Conservation (phyloP, 1,284 basidiomycete species). For the Cystobasidiaceae sp. region DNA sequence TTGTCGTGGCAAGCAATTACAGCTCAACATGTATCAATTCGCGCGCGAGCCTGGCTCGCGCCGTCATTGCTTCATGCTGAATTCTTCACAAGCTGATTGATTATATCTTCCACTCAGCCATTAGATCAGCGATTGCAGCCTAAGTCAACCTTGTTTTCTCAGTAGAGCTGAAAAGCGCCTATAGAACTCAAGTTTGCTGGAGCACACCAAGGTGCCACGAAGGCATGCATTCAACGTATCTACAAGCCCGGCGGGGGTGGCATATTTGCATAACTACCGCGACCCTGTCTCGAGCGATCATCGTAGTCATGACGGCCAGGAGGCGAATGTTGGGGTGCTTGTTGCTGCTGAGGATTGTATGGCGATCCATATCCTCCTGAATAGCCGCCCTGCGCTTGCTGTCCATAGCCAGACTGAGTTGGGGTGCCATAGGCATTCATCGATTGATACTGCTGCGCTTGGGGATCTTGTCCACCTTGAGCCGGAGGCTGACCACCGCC, state of each 20-base stretch:
- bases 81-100: no score
- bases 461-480: background rate
- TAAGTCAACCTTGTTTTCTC: no score
- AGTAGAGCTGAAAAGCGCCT: no score
- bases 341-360: conserved; percentile 21
- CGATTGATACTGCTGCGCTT: conserved; percentile 16
- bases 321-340: conserved; percentile 18
- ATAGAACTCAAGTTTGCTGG: no score
- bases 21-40: conserved; percentile 20
- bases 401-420: conserved; percentile 14
- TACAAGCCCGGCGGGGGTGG: conserved; percentile 26
- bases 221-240: no score
- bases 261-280: conserved; percentile 20
- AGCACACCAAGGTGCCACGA: no score
- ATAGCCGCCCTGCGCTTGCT: conserved; percentile 2
- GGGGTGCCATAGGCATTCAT: conserved; percentile 32
- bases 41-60: no score
- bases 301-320: conserved; percentile 10
- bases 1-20: conserved; percentile 3
- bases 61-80: no score
- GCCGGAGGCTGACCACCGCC: background rate
- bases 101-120: no score
- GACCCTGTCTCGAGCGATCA: background rate
- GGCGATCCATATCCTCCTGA: conserved; percentile 13
- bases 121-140: no score